These are phyloP conservation scores for Cryptococcus floricola DNA, from an alignment of 1,284 basidiomycete species.

Conservation along the genomic window DNA sequence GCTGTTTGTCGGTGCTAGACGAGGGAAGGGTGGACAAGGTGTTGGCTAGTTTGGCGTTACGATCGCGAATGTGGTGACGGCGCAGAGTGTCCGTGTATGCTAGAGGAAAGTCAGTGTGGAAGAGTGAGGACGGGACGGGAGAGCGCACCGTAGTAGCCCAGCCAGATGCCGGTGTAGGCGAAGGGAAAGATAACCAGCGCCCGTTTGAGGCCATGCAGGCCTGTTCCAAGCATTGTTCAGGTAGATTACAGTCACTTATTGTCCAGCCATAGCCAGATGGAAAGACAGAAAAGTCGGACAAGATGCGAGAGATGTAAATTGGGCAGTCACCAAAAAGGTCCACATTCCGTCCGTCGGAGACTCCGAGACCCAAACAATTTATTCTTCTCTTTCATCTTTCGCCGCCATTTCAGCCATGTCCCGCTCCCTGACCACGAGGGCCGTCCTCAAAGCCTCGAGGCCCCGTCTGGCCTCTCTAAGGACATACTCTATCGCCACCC, in stretches of 20 bases:
- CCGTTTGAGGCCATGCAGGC: conserved; percentile 25
- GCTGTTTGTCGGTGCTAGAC: too few relatives aligned
- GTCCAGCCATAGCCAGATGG: neutral
- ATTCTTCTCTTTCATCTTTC: too few relatives aligned
- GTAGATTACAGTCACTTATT: neutral
- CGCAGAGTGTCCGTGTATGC: conserved; percentile 48
- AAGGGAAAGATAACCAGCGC: conserved; percentile 39
- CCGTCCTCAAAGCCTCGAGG: too few relatives aligned
- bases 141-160: conserved; percentile 42
- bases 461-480: too few relatives aligned
- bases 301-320: neutral
- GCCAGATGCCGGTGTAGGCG: conserved; percentile 43
- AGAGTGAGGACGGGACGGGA: neutral
- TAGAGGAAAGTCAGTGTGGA: conserved; percentile 5
- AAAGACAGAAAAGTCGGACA: too few relatives aligned
- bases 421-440: too few relatives aligned
- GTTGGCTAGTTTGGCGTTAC: conserved; percentile 24
- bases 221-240: conserved; percentile 5
- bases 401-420: too few relatives aligned
- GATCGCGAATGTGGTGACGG: conserved; percentile 34
- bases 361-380: too few relatives aligned
- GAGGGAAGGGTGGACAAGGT: conserved; percentile 23
- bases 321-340: too few relatives aligned
- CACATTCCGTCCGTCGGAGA: too few relatives aligned
- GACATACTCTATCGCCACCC: neutral